phyloP scores from a whole-genome alignment of 768 basidiomycete species.

The Solioccasus polychromus region DNA sequence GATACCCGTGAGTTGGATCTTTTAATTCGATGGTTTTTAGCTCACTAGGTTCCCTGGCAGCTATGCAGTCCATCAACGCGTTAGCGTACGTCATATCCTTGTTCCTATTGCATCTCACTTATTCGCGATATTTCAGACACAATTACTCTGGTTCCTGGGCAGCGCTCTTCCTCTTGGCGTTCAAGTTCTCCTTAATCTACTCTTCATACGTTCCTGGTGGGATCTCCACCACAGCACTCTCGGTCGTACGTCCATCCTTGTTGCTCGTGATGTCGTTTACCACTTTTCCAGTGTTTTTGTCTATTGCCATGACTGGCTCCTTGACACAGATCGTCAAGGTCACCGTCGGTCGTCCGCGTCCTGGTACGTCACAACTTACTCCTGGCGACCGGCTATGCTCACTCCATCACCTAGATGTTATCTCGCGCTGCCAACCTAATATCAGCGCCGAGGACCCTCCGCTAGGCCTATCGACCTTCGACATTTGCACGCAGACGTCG shows the following conservation, averaged over 20 bases:
- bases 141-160: too few relatives aligned
- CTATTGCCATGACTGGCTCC: constrained; percentile 69
- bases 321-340: constrained; percentile 83
- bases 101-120: too few relatives aligned
- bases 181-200: constrained; percentile 62
- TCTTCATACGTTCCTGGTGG: constrained; percentile 83
- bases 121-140: too few relatives aligned
- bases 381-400: background rate
- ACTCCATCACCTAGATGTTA: constrained; percentile 18
- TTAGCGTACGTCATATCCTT: constrained; percentile 43
- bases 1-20: constrained; percentile 34
- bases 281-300: constrained; percentile 44
- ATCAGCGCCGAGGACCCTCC: constrained; percentile 60
- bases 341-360: constrained; percentile 85
- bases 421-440: constrained; percentile 58
- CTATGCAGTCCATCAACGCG: constrained; percentile 66
- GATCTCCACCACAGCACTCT: constrained; percentile 72
- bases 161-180: constrained; percentile 67
- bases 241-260: constrained; percentile 19
- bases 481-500: constrained; percentile 76
- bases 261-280: background rate
- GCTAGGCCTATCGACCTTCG: constrained; percentile 66
- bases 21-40: background rate
- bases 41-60: constrained; percentile 33
- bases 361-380: constrained; percentile 44